These are phyloP conservation scores for Cyclotella baltica DNA, from an alignment of 108 stramenopile species.

Conservation along the genomic window DNA sequence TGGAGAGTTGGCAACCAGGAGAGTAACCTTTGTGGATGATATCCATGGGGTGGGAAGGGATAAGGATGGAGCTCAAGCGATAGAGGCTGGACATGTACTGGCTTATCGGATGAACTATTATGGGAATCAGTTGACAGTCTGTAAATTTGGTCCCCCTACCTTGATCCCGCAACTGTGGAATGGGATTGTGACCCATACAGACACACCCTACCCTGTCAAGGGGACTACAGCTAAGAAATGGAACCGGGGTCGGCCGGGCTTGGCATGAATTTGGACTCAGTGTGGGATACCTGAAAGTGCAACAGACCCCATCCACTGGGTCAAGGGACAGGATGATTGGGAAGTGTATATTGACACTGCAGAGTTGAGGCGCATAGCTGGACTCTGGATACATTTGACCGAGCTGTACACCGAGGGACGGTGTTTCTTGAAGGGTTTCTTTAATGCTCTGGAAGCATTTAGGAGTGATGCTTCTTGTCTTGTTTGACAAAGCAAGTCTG, in stretches of 20 bases:
- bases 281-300: not conserved
- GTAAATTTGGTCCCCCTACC: too few species aligned
- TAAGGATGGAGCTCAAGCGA: not conserved
- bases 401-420: too few species aligned
- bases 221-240: slow-evolving; percentile 16
- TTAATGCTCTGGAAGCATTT: slow-evolving; percentile 19
- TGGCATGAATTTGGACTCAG: not conserved
- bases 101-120: slow-evolving; percentile 3
- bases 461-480: too few species aligned
- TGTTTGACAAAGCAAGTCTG: too few species aligned
- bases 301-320: not conserved
- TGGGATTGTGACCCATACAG: not conserved
- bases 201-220: not conserved
- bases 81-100: not conserved
- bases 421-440: too few species aligned
- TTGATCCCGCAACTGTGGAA: slow-evolving; percentile 7
- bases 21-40: not conserved
- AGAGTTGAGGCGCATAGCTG: slow-evolving; percentile 17
- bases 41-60: not conserved
- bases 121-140: not conserved
- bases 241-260: not conserved
- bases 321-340: not conserved
- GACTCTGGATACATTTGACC: slow-evolving; percentile 14
- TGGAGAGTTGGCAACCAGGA: not conserved
- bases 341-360: not conserved